These are phyloP conservation scores for Trichoderma oligosporum DNA, from an alignment of 2,329 filamentous ascomycete species.

Conservation along the genomic window DNA sequence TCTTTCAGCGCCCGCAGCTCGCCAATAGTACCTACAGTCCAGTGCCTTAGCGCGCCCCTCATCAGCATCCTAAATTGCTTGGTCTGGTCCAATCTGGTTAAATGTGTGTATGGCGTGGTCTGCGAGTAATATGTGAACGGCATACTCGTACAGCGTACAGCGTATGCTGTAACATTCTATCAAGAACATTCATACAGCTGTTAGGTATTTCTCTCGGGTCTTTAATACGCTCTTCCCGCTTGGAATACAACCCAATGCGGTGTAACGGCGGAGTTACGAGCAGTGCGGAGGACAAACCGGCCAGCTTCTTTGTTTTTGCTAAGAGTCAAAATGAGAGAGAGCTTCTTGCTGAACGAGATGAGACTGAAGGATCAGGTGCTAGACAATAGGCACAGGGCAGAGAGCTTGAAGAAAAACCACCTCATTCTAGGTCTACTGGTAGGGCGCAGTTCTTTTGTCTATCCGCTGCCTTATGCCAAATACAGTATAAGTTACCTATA, in stretches of 20 bases:
- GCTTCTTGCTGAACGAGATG: background rate
- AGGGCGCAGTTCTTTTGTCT: background rate
- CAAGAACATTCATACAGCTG: too few species aligned
- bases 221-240: background rate
- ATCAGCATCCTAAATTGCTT: background rate
- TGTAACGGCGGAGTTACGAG: slow-evolving; percentile 11
- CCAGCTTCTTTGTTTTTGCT: background rate
- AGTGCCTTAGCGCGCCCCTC: background rate
- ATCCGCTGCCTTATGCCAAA: background rate
- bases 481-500: too few species aligned
- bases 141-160: too few species aligned
- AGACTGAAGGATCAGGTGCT: slow-evolving; percentile 2
- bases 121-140: too few species aligned
- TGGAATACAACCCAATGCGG: slow-evolving; percentile 4
- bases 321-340: background rate
- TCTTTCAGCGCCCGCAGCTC: slow-evolving; percentile 7
- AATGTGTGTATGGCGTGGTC: too few species aligned
- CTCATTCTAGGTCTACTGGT: background rate
- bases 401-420: slow-evolving; percentile 3
- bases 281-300: too few species aligned
- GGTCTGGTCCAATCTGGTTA: too few species aligned
- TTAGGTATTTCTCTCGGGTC: background rate
- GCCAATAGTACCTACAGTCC: background rate
- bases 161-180: too few species aligned
- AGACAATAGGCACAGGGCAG: background rate